phyloP scores from a whole-genome alignment of 2,329 filamentous ascomycete species.

The Aspergillus ruber region DNA sequence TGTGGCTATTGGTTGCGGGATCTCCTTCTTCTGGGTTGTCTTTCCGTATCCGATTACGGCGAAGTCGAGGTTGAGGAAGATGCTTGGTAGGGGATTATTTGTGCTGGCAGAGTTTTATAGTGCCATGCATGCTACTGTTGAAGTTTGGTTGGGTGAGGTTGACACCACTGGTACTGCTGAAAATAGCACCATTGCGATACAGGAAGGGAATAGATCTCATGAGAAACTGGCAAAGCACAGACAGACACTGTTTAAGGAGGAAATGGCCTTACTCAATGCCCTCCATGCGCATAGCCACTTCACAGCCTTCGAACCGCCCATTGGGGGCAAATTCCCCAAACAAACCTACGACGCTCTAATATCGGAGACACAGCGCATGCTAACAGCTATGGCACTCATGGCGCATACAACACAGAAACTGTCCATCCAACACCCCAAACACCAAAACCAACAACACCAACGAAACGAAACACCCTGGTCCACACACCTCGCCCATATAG shows the following conservation, averaged over 20 bases:
- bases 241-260: conserved; percentile 57
- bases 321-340: conserved; percentile 66
- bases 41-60: conserved; percentile 68
- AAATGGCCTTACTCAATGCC: conserved; percentile 56
- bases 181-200: neutral
- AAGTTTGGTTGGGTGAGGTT: conserved; percentile 53
- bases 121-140: conserved; percentile 62
- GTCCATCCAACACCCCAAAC: conserved; percentile 17
- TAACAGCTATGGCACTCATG: conserved; percentile 61
- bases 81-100: conserved; percentile 62
- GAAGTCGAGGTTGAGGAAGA: conserved; percentile 59
- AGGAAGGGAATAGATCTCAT: too few relatives aligned
- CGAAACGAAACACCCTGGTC: conserved; percentile 45
- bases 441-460: conserved; percentile 1
- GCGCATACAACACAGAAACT: conserved; percentile 55
- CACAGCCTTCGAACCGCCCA: conserved; percentile 60
- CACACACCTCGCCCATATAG: conserved; percentile 49
- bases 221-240: conserved; percentile 47
- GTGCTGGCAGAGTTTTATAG: conserved; percentile 68
- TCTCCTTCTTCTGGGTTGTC: conserved; percentile 71
- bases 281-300: conserved; percentile 58
- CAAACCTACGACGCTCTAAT: conserved; percentile 59
- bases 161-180: conserved; percentile 18
- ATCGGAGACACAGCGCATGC: conserved; percentile 41
- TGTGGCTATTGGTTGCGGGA: conserved; percentile 58